phyloP scores from a whole-genome alignment of 2,329 filamentous ascomycete genomes.

The Erysiphe pisi region DNA sequence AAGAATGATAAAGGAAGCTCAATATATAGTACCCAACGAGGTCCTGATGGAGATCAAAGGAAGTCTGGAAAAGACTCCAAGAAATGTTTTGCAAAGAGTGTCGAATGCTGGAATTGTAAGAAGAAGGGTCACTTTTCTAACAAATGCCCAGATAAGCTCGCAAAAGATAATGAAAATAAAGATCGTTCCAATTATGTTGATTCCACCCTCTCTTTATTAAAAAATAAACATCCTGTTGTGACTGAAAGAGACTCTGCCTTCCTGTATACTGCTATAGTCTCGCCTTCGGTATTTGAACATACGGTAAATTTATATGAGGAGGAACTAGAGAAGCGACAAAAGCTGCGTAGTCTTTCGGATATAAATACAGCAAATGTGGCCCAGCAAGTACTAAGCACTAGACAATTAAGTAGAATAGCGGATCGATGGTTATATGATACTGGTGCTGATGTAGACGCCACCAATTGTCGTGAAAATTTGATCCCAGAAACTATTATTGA shows the following conservation, averaged over 20 bases:
- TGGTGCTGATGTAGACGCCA: neutral
- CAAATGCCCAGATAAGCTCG: neutral
- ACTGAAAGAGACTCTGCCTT: neutral
- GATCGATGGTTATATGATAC: neutral
- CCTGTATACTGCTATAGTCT: neutral
- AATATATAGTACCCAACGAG: no score
- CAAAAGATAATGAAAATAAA: neutral
- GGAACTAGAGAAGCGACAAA: neutral
- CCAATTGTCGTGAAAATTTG: neutral
- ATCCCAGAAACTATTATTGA: neutral
- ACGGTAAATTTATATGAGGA: neutral
- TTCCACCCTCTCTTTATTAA: neutral
- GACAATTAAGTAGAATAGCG: neutral
- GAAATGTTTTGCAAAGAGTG: neutral
- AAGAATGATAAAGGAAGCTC: no score
- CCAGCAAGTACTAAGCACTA: neutral
- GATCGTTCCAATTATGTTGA: neutral
- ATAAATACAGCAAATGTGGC: neutral
- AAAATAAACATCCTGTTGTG: neutral
- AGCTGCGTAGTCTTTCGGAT: neutral
- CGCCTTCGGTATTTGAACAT: neutral
- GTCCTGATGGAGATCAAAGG: no score
- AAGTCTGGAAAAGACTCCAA: neutral
- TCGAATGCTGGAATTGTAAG: neutral
- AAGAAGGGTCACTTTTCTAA: neutral